Evolutionary conservation across 2,329 filamentous ascomycete genomes (phyloP).

Genomic region (Tolypocladium guangdongense): DNA sequence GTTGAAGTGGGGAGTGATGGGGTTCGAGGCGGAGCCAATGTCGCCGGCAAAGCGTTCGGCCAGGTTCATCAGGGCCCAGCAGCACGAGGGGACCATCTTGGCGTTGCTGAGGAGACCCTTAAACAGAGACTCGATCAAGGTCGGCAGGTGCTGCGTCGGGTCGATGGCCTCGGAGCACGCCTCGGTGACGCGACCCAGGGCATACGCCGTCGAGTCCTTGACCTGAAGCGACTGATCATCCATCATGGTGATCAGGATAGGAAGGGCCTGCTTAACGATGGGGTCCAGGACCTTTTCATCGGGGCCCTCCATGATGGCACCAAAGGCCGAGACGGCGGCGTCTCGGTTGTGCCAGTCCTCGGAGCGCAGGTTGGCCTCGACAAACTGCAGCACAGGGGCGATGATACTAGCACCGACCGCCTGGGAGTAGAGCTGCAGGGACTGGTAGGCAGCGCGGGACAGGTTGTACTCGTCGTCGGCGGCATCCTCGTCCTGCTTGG

Average conservation of each 20-base stretch:
- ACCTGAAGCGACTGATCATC: constrained; percentile 82
- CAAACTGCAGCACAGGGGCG: constrained; percentile 75
- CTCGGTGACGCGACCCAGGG: constrained; percentile 91
- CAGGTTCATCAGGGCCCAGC: constrained; percentile 97
- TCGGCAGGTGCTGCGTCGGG: constrained; percentile 67
- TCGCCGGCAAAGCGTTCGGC: constrained; percentile 92
- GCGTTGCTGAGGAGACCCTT: constrained; percentile 79
- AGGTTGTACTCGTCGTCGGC: constrained; percentile 96
- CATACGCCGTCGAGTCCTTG: constrained; percentile 91
- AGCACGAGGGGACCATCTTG: constrained; percentile 97
- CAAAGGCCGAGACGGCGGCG: constrained; percentile 92
- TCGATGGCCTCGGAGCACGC: constrained; percentile 88
- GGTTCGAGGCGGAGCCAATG: constrained; percentile 63
- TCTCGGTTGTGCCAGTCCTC: constrained; percentile 95
- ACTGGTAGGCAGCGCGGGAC: constrained; percentile 90
- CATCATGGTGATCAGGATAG: constrained; percentile 86
- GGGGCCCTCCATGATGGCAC: constrained; percentile 96
- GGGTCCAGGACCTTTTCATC: constrained; percentile 87
- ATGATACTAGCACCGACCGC: constrained; percentile 80
- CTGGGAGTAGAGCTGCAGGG: constrained; percentile 88
- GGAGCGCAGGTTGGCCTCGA: constrained; percentile 78
- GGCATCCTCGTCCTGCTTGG: constrained; percentile 96
- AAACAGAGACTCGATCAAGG: constrained; percentile 81
- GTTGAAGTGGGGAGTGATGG: constrained; percentile 86
- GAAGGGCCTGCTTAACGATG: constrained; percentile 89